Percentiles rank a stretch among this genome's conserved stretches.
Evolutionary conservation across 495 filamentous ascomycete species (phyloP).

Genomic region (Hypomontagnella monticulosa): DNA sequence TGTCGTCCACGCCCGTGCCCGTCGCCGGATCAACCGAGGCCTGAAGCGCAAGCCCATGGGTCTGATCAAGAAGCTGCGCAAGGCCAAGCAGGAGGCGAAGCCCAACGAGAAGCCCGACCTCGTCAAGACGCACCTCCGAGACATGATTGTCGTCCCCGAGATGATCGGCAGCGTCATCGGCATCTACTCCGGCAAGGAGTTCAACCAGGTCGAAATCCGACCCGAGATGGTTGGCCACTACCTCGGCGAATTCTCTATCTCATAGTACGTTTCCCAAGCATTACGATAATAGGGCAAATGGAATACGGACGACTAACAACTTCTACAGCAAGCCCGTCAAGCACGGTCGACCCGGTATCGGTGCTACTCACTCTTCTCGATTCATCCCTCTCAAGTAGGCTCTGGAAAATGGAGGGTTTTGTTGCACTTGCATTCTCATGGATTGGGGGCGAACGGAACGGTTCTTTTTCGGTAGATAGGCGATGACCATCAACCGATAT

Average conservation of each 20-base stretch:
- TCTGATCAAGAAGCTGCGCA: constrained; percentile 99
- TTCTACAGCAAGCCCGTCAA: constrained; percentile 93
- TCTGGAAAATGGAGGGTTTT: constrained; percentile 38
- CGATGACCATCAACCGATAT: constrained; percentile 40
- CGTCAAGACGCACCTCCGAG: constrained; percentile 98
- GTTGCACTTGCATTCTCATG: constrained; percentile 41
- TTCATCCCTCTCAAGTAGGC: constrained; percentile 36
- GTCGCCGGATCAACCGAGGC: constrained; percentile 98
- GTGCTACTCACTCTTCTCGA: constrained; percentile 99
- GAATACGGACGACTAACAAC: constrained; percentile 50
- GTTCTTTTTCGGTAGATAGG: constrained; percentile 44
- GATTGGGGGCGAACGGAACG: constrained; percentile 44
- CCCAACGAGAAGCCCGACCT: constrained; percentile 98
- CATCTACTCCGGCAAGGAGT: constrained; percentile 99
- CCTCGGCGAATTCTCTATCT: constrained; percentile 98
- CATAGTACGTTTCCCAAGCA: constrained; percentile 79
- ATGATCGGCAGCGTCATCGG: constrained; percentile 99
- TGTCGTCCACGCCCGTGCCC: constrained; percentile 98
- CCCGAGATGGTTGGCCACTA: constrained; percentile 99
- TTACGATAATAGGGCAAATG: not conserved
- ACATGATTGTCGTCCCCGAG: constrained; percentile 99
- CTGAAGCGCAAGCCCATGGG: constrained; percentile 99
- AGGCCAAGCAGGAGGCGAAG: constrained; percentile 99
- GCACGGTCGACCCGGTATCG: constrained; percentile 99
- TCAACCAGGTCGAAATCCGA: constrained; percentile 99